Conservation (phyloP, 768 basidiomycete species). For the Hydnum rufescens region DNA sequence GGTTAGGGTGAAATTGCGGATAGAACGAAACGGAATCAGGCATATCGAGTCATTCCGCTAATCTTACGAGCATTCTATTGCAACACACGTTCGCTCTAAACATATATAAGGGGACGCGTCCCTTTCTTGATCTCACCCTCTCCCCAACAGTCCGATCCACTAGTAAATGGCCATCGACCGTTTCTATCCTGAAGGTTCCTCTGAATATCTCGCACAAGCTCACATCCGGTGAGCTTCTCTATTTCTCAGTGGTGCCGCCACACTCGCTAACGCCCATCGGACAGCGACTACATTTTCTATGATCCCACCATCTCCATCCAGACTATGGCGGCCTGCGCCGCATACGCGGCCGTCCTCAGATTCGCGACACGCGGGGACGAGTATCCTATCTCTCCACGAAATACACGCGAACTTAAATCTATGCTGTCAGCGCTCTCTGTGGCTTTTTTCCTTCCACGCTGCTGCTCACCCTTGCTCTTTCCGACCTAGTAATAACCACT, state of each 20-base stretch:
- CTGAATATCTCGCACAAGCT: background rate
- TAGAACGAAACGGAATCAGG: no score
- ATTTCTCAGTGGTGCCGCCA: background rate
- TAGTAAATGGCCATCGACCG: background rate
- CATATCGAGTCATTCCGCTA: no score
- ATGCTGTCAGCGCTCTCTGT: background rate
- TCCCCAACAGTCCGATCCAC: no score
- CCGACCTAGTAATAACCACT: background rate
- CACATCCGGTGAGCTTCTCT: background rate
- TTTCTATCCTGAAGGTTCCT: background rate
- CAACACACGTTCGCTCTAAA: no score
- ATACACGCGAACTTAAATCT: background rate
- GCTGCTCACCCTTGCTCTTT: background rate
- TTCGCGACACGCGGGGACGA: background rate
- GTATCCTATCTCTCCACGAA: slow-evolving; percentile 2
- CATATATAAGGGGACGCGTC: no score
- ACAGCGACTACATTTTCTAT: background rate
- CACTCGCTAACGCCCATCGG: background rate
- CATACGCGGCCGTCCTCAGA: background rate
- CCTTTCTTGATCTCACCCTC: no score
- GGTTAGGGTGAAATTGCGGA: no score
- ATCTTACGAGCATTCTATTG: no score
- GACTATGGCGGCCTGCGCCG: slow-evolving; percentile 1
- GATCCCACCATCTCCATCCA: background rate
- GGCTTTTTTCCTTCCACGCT: background rate